Percentiles rank a stretch among this genome's conserved stretches.
Evolutionary conservation across 176 grass and related monocot species (phyloP).

Genomic region (Olyra latifolia): DNA sequence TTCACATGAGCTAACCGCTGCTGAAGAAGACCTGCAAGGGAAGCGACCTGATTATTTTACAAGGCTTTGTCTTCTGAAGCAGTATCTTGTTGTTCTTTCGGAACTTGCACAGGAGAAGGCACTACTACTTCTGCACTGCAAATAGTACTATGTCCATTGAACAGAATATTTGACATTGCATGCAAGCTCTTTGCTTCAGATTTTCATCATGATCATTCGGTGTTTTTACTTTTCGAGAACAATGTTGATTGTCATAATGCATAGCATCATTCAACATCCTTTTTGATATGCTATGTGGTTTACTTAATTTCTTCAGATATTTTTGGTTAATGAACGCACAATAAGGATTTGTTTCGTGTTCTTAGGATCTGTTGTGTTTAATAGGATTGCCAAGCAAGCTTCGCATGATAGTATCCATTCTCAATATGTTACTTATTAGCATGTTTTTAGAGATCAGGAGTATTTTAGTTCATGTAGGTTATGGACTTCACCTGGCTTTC

Average conservation of each 20-base stretch:
- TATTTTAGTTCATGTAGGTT: not conserved
- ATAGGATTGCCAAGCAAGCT: conserved; percentile 1
- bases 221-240: not conserved
- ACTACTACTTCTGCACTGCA: conserved; percentile 30
- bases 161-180: conserved; percentile 21
- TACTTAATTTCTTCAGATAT: conserved; percentile 8
- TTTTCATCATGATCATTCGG: not conserved
- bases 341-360: not conserved
- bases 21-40: conserved; percentile 39
- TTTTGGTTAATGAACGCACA: not conserved
- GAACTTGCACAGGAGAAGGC: conserved; percentile 73
- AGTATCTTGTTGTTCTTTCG: conserved; percentile 53
- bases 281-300: not conserved
- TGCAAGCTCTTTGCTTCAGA: conserved; percentile 6
- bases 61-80: conserved; percentile 56
- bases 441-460: conserved; percentile 18
- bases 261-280: not conserved
- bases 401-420: not conserved
- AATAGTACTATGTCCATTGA: conserved; percentile 8
- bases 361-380: not conserved
- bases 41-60: conserved; percentile 36
- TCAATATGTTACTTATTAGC: not conserved
- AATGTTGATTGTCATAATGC: not conserved
- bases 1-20: conserved; percentile 8
- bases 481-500: not conserved